Evolutionary conservation across 2,329 filamentous ascomycete genomes (phyloP).

Genomic region (Phoma sp.): DNA sequence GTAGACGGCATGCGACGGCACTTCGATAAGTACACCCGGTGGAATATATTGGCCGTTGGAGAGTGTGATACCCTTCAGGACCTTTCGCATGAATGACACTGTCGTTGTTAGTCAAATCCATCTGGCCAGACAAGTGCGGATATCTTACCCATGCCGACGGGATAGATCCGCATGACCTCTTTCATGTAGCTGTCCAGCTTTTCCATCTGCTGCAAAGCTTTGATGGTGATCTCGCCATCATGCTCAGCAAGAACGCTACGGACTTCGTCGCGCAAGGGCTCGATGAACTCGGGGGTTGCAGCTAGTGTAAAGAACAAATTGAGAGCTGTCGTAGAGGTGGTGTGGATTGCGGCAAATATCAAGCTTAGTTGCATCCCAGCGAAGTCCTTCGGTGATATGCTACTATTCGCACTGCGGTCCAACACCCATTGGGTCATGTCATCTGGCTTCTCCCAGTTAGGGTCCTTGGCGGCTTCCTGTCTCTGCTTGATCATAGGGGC

Average conservation of each 20-base stretch:
- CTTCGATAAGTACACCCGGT: constrained; percentile 42
- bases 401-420: constrained; percentile 25
- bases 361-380: constrained; percentile 28
- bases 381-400: constrained; percentile 1
- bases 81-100: constrained; percentile 58
- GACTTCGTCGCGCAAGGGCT: constrained; percentile 51
- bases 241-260: constrained; percentile 47
- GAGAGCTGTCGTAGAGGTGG: constrained; percentile 33
- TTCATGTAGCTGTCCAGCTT: constrained; percentile 49
- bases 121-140: too few species aligned
- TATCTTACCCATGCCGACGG: constrained; percentile 29
- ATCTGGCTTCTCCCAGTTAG: constrained; percentile 41
- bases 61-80: constrained; percentile 58
- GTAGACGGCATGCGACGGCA: constrained; percentile 36
- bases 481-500: constrained; percentile 35
- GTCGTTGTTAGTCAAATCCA: not conserved
- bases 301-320: constrained; percentile 42
- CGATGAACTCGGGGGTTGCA: constrained; percentile 48
- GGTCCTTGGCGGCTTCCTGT: constrained; percentile 30
- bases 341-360: constrained; percentile 42
- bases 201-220: constrained; percentile 42
- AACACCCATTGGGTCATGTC: constrained; percentile 50
- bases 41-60: constrained; percentile 60
- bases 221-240: constrained; percentile 34
- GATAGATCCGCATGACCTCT: constrained; percentile 37